These are phyloP conservation scores for Solanum hybrid DNA, from an alignment of 305 asterid species.

Conservation along the genomic window DNA sequence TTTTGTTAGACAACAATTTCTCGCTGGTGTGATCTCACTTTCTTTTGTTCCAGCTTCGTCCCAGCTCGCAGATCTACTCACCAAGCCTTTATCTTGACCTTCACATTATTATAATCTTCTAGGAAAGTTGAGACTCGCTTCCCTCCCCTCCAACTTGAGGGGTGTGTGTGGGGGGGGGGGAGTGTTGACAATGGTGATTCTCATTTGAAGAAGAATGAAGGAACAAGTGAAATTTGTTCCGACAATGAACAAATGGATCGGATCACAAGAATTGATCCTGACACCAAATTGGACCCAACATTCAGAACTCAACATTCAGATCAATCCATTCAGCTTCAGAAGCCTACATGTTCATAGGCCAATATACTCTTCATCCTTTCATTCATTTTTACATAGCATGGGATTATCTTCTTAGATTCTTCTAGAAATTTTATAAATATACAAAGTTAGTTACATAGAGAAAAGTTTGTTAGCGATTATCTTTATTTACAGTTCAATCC, in stretches of 20 bases:
- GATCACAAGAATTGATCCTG: neutral
- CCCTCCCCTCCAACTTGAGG: too few species aligned
- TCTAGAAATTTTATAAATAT: neutral
- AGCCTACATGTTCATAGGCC: neutral
- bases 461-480: neutral
- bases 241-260: neutral
- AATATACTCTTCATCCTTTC: too few species aligned
- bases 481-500: too few species aligned
- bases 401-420: neutral
- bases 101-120: too few species aligned
- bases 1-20: neutral
- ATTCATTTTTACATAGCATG: neutral
- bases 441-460: neutral
- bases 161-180: too few species aligned
- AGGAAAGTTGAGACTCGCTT: too few species aligned
- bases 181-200: neutral
- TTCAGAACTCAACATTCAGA: neutral
- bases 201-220: too few species aligned
- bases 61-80: neutral
- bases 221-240: too few species aligned
- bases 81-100: too few species aligned
- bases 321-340: neutral
- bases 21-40: neutral
- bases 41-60: neutral
- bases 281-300: neutral